phyloP scores from a whole-genome alignment of 2,329 filamentous ascomycete genomes.

The Neopestalotiopsis rosae region DNA sequence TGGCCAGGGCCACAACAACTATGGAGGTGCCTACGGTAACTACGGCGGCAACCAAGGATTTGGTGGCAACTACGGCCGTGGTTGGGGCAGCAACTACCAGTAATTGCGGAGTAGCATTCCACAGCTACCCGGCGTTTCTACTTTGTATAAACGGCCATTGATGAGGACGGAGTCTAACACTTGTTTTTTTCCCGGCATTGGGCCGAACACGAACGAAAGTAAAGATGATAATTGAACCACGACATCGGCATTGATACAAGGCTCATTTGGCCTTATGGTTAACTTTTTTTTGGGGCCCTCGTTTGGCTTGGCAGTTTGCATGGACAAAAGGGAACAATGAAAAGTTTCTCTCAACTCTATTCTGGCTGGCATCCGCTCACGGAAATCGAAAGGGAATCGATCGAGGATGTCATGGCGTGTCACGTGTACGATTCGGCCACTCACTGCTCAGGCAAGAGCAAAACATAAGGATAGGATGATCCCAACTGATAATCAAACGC shows the following conservation, averaged over 20 bases:
- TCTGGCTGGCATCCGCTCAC: constrained; percentile 10
- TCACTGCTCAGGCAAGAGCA: constrained; percentile 16
- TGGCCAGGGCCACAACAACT: constrained; percentile 60
- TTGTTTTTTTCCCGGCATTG: constrained; percentile 1
- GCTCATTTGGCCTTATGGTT: constrained; percentile 5
- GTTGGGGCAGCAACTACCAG: constrained; percentile 67
- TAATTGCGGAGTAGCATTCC: constrained; percentile 4
- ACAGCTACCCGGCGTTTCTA: constrained; percentile 8
- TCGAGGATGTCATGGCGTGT: constrained; percentile 9
- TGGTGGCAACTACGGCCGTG: constrained; percentile 51
- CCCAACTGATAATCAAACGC: constrained; percentile 15
- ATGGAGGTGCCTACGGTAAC: constrained; percentile 54
- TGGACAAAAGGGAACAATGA: constrained; percentile 12
- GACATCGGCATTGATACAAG: constrained; percentile 12
- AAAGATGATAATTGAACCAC: constrained; percentile 6
- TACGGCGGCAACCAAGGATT: constrained; percentile 55
- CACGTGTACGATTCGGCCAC: constrained; percentile 16
- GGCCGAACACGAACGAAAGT: constrained; percentile 3
- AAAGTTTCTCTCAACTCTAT: constrained; percentile 16
- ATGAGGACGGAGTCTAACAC: background rate
- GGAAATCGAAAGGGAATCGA: constrained; percentile 7
- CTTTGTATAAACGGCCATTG: constrained; percentile 10
- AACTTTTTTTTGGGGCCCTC: constrained; percentile 5
- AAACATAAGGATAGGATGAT: constrained; percentile 33
- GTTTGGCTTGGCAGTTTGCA: constrained; percentile 14